Evolutionary conservation across 129 eudicot species (phyloP).

Genomic region (Chrysanthemum lavandulifolium): DNA sequence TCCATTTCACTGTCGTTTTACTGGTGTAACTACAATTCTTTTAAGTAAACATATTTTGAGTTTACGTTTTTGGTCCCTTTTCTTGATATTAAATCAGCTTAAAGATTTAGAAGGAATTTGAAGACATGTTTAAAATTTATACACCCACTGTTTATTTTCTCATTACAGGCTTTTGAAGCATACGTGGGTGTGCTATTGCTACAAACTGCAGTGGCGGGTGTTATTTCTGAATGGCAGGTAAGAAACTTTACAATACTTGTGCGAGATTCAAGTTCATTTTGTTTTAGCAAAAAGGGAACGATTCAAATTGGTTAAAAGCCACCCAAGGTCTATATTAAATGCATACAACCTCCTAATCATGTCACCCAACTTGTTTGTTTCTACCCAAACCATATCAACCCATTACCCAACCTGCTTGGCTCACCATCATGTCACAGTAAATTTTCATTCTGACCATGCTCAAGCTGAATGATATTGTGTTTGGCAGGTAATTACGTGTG

Average conservation of each 20-base stretch:
- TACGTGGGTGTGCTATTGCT: constrained; percentile 77
- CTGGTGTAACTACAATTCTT: not conserved
- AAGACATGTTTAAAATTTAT: constrained; percentile 7
- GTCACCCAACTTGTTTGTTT: too few relatives aligned
- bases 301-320: too few relatives aligned
- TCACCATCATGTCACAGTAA: too few relatives aligned
- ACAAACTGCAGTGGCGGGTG: constrained; percentile 67
- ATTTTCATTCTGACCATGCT: constrained; percentile 1
- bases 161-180: constrained; percentile 81
- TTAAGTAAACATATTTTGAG: not conserved
- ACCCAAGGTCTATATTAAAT: too few relatives aligned
- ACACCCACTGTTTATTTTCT: not conserved
- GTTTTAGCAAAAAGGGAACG: too few relatives aligned
- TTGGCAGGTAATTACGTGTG: constrained; percentile 69
- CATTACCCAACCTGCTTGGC: too few relatives aligned
- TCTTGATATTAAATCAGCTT: not conserved
- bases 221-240: constrained; percentile 86
- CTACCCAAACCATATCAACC: too few relatives aligned
- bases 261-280: too few relatives aligned
- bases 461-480: constrained; percentile 6
- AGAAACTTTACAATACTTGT: not conserved
- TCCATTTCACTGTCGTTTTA: not conserved
- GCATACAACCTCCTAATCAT: too few relatives aligned
- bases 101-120: not conserved
- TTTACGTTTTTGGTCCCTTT: not conserved